Base-by-base conservation (phyloP, 352 stramenopile genomes). In the Phytopythium ostracodes region DNA sequence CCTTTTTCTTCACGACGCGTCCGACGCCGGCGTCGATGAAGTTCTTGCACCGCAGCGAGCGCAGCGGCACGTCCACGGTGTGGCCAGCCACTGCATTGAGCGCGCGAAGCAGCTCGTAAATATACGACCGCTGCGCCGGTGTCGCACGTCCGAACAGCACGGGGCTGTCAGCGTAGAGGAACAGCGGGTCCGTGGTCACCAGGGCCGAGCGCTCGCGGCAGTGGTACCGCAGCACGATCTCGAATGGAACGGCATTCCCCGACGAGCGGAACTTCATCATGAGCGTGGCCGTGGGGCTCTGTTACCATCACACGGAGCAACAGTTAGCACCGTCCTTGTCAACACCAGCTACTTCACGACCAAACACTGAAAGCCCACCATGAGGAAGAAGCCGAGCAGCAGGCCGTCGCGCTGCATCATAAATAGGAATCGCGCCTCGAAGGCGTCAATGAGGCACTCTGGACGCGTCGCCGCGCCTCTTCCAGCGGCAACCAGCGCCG, bases 141-240 rank as follows among this genome's bases (percentile, higher is more conserved):
- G 73, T 76, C 17, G 79, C 43, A 15, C 65, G 31, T 9, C 81
- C 83, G 4, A 87, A 76, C 56, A 92, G 71, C 59, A 71, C 71
- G n/a, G 73, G 56, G 63, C 79, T 88, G 64, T 92, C 79, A 1
- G 83, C 83, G 55, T 87, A 92, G 35, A 89, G 59, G 65, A 89
- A 85, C 49, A 81, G 1, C 14, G 79, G 77, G 10, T 64, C 56
- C 0, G 63, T 64, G 8, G 24, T 49, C 20, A 40, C 27, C 3
- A 84, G 24, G 20, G 55, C 63, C 24, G 64, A 70, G 8, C 73
- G 71, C 9, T 63, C 61, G 31, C 50, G 62, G 63, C 71, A 77
- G 59, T 84, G 66, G 46, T 76, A 87, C 4, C 75, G 75, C 56
- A 78, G 65, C n/a, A 87, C 33, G 33, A 87, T n/a, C 50, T 87